Evolutionary conservation across 192 early-diverging fungal genomes (phyloP).

Genomic region (Dissophora globulifera): DNA sequence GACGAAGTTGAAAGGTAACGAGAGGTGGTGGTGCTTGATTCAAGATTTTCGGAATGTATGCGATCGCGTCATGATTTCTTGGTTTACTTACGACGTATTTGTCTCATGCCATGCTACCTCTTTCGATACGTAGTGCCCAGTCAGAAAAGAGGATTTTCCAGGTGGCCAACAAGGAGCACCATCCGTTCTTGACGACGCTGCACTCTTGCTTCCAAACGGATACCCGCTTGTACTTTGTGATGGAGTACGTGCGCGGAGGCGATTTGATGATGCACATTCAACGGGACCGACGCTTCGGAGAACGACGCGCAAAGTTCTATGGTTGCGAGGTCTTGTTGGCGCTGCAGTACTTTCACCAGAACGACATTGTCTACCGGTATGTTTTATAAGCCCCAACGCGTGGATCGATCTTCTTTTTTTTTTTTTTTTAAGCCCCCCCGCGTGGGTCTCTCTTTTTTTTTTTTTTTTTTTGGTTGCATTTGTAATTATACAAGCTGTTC

Average conservation of each 20-base stretch:
- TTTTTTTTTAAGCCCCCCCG: too few relatives aligned
- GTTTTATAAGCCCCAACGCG: too few relatives aligned
- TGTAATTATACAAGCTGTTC: too few relatives aligned
- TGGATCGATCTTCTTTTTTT: too few relatives aligned
- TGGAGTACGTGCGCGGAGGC: conserved; percentile 97
- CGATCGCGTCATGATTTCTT: too few relatives aligned
- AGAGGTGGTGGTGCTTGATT: too few relatives aligned
- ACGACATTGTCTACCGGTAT: conserved; percentile 87
- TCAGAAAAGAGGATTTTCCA: conserved; percentile 98
- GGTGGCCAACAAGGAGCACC: conserved; percentile 88
- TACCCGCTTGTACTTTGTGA: conserved; percentile 95
- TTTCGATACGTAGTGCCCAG: conserved; percentile 71
- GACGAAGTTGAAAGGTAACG: conserved; percentile 85
- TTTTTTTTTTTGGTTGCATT: too few relatives aligned
- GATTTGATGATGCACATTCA: conserved; percentile 99
- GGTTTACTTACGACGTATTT: too few relatives aligned
- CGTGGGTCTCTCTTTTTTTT: too few relatives aligned
- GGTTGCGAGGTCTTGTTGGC: conserved; percentile 90
- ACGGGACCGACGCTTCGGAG: conserved; percentile 79
- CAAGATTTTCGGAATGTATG: too few relatives aligned
- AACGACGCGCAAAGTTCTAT: conserved; percentile 90
- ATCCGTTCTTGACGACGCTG: conserved; percentile 95
- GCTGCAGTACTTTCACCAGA: conserved; percentile 89
- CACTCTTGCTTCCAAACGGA: conserved; percentile 97
- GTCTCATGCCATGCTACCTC: too few relatives aligned